A percentile compares a stretch with the other conserved stretches of the same genome.
These are phyloP conservation scores for Dactylellina parvicollis DNA, from an alignment of 2,329 filamentous ascomycete species.

Conservation along the genomic window DNA sequence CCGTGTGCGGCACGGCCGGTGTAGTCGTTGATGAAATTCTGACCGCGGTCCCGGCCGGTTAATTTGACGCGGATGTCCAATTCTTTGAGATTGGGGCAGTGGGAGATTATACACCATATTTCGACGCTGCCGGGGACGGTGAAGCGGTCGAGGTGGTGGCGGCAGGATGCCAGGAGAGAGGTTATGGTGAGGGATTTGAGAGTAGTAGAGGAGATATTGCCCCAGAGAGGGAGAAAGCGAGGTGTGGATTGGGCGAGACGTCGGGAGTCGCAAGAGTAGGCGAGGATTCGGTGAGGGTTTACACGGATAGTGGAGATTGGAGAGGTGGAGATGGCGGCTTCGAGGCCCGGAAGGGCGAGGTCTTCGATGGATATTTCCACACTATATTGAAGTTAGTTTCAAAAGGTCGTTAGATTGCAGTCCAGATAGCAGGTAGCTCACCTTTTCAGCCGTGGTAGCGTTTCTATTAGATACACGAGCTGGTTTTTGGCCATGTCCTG, in stretches of 20 bases:
- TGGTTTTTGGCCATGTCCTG: constrained; percentile 44
- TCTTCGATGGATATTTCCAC: constrained; percentile 17
- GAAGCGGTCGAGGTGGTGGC: constrained; percentile 37
- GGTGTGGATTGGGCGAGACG: constrained; percentile 42
- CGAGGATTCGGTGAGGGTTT: constrained; percentile 17
- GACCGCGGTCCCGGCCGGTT: constrained; percentile 15
- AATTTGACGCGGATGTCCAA: constrained; percentile 44
- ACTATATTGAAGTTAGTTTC: neutral
- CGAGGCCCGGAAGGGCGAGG: constrained; percentile 11
- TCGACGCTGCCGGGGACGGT: constrained; percentile 42
- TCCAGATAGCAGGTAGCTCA: neutral
- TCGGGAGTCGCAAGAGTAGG: constrained; percentile 33
- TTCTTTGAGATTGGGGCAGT: constrained; percentile 32
- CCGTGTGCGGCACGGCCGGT: constrained; percentile 1
- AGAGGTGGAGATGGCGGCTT: constrained; percentile 37
- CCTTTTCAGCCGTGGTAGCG: constrained; percentile 32
- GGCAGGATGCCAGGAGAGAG: constrained; percentile 34
- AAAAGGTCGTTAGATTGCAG: neutral
- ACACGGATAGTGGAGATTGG: constrained; percentile 12
- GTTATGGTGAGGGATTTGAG: constrained; percentile 39
- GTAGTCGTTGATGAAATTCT: constrained; percentile 46
- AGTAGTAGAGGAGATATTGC: constrained; percentile 33
- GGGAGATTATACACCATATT: constrained; percentile 40
- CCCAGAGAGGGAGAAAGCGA: constrained; percentile 45
- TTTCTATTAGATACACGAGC: constrained; percentile 48